Conservation (phyloP, 345 rosid species). For the Eucalyptus camaldulensis region DNA sequence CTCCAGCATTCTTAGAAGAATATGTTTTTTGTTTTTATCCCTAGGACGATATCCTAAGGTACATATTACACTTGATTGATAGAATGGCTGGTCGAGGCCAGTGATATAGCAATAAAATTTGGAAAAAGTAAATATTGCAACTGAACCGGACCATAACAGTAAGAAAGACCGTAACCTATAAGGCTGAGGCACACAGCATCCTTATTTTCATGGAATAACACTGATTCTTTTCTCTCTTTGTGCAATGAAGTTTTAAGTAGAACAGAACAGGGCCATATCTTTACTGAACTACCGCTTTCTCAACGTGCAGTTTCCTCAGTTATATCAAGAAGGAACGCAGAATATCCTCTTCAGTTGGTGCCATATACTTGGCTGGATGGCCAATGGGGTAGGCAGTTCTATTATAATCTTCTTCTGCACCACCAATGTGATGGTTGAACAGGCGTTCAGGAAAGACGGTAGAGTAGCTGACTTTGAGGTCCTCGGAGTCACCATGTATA, state of each 20-base stretch:
- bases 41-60: background rate
- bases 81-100: background rate
- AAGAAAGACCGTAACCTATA: background rate
- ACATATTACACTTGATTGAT: background rate
- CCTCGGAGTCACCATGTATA: slow-evolving; percentile 78
- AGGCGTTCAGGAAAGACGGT: slow-evolving; percentile 63
- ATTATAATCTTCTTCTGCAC: slow-evolving; percentile 73
- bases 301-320: slow-evolving; percentile 39
- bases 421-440: slow-evolving; percentile 31
- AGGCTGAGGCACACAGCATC: rapidly evolving
- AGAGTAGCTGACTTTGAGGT: slow-evolving; percentile 56
- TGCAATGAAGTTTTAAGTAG: background rate
- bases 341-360: slow-evolving; percentile 82
- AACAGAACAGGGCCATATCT: background rate
- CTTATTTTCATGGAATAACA: background rate
- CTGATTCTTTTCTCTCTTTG: background rate
- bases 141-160: background rate
- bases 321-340: slow-evolving; percentile 73
- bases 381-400: slow-evolving; percentile 65
- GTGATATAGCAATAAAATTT: background rate
- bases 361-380: slow-evolving; percentile 86
- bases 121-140: background rate
- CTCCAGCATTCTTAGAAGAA: background rate
- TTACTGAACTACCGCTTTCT: background rate
- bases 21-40: rapidly evolving